phyloP scores from a whole-genome alignment of 2,329 filamentous ascomycete genomes.

The Plectosphaerella cucumerina region DNA sequence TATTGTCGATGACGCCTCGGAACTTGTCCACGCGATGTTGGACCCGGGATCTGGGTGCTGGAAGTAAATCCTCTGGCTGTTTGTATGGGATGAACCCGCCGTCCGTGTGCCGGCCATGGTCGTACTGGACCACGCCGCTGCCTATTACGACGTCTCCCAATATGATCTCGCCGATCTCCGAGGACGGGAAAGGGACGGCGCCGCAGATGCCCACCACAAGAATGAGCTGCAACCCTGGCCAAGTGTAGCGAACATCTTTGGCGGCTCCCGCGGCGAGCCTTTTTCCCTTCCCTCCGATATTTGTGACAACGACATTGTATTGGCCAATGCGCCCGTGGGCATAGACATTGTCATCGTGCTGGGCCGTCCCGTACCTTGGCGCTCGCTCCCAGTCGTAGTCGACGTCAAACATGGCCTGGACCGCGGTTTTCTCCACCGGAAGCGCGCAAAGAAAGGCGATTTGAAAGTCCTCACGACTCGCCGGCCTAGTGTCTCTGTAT shows the following conservation, averaged over 20 bases:
- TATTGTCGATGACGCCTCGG: slow-evolving; percentile 11
- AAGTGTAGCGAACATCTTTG: slow-evolving; percentile 9
- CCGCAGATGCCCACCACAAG: slow-evolving; percentile 17
- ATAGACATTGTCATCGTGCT: neutral
- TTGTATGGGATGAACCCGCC: slow-evolving; percentile 16
- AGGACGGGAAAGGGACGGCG: slow-evolving; percentile 9
- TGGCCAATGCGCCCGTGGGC: too few relatives aligned
- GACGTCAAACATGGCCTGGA: slow-evolving; percentile 19
- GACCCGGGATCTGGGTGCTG: slow-evolving; percentile 18
- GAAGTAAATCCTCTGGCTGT: slow-evolving; percentile 8
- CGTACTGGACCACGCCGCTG: slow-evolving; percentile 21
- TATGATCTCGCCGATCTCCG: slow-evolving; percentile 10
- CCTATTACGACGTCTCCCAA: slow-evolving; percentile 23
- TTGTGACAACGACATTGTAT: too few relatives aligned
- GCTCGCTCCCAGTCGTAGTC: slow-evolving; percentile 20
- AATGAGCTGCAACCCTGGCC: slow-evolving; percentile 11
- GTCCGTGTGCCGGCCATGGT: slow-evolving; percentile 19
- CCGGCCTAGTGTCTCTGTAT: too few relatives aligned
- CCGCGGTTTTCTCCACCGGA: slow-evolving; percentile 23
- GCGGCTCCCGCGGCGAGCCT: slow-evolving; percentile 7
- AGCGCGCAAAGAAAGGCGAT: slow-evolving; percentile 21
- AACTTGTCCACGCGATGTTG: slow-evolving; percentile 11
- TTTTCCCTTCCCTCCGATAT: slow-evolving; percentile 12
- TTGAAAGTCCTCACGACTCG: too few relatives aligned
- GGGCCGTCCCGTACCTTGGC: slow-evolving; percentile 2